These are phyloP conservation scores for Byssothecium circinans DNA, from an alignment of 2,329 filamentous ascomycete species.

Conservation along the genomic window DNA sequence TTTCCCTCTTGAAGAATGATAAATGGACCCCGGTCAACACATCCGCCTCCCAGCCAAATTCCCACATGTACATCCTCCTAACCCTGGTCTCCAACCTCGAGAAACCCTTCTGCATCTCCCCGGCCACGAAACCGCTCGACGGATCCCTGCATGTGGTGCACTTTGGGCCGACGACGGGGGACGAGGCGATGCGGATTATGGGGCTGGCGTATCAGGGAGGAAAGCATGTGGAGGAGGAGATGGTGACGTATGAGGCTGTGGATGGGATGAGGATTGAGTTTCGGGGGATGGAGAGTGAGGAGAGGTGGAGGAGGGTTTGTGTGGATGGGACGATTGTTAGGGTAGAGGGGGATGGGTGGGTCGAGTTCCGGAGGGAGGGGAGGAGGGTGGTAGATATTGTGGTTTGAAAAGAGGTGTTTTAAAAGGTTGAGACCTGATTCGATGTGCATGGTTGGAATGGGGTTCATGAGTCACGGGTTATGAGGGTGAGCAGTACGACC, in stretches of 20 bases:
- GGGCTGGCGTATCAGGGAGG: conserved; percentile 60
- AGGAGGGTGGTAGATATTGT: conserved; percentile 44
- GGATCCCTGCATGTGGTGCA: conserved; percentile 71
- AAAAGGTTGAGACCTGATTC: too few relatives aligned
- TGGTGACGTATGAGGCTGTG: conserved; percentile 72
- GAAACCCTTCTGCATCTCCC: conserved; percentile 79
- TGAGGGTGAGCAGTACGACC: too few relatives aligned
- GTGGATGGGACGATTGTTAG: conserved; percentile 88
- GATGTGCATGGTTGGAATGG: too few relatives aligned
- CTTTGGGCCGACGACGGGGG: conserved; percentile 68
- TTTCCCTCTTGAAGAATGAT: conserved; percentile 46
- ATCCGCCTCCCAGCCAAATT: conserved; percentile 23
- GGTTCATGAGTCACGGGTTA: too few relatives aligned
- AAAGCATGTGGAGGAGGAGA: conserved; percentile 54
- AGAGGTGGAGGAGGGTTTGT: conserved; percentile 80
- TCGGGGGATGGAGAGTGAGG: conserved; percentile 60
- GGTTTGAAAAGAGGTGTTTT: background rate
- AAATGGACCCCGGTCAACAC: conserved; percentile 40
- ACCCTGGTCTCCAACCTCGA: conserved; percentile 82
- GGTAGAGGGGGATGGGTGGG: conserved; percentile 69
- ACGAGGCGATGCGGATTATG: conserved; percentile 78
- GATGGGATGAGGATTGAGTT: conserved; percentile 68
- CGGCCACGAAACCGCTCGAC: conserved; percentile 69
- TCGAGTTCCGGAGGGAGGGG: conserved; percentile 62
- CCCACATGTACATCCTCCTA: conserved; percentile 76